Conservation (phyloP, 495 filamentous ascomycete genomes). For the Penicillium cataractarum region DNA sequence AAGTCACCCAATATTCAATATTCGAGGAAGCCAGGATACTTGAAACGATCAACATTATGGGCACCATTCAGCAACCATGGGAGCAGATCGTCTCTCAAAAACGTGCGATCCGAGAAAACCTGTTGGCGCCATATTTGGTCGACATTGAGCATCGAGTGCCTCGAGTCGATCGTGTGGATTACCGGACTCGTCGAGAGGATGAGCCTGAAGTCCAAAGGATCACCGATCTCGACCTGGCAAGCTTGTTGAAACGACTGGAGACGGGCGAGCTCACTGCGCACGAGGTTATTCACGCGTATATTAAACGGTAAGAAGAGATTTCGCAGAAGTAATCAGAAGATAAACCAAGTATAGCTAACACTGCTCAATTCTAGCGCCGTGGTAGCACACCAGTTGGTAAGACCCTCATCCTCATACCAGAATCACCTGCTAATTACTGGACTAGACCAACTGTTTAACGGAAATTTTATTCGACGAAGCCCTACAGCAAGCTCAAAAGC, state of each 20-base stretch:
- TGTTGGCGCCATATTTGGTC: slow-evolving; percentile 35
- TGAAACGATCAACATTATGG: neutral
- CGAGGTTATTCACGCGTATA: slow-evolving; percentile 48
- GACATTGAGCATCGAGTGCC: slow-evolving; percentile 31
- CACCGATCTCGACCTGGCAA: slow-evolving; percentile 43
- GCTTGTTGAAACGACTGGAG: slow-evolving; percentile 36
- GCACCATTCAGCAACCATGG: slow-evolving; percentile 29
- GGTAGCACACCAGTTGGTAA: slow-evolving; percentile 59
- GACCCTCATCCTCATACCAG: neutral
- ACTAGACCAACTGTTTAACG: slow-evolving; percentile 61
- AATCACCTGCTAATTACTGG: neutral
- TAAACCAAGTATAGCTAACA: neutral
- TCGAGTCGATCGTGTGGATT: slow-evolving; percentile 26
- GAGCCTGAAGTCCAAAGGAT: slow-evolving; percentile 35
- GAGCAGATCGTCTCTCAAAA: slow-evolving; percentile 38
- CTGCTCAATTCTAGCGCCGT: slow-evolving; percentile 42
- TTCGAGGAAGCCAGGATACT: too few species aligned
- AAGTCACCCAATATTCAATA: too few species aligned
- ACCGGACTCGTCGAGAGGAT: slow-evolving; percentile 28
- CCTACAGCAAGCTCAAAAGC: slow-evolving; percentile 55
- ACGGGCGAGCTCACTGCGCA: slow-evolving; percentile 48
- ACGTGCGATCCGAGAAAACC: slow-evolving; percentile 30
- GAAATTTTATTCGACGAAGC: slow-evolving; percentile 68
- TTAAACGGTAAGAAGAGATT: slow-evolving; percentile 45
- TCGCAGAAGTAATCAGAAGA: neutral